Base-by-base conservation (phyloP, 2,329 filamentous ascomycete genomes). In the Colletotrichum orchidophilum region DNA sequence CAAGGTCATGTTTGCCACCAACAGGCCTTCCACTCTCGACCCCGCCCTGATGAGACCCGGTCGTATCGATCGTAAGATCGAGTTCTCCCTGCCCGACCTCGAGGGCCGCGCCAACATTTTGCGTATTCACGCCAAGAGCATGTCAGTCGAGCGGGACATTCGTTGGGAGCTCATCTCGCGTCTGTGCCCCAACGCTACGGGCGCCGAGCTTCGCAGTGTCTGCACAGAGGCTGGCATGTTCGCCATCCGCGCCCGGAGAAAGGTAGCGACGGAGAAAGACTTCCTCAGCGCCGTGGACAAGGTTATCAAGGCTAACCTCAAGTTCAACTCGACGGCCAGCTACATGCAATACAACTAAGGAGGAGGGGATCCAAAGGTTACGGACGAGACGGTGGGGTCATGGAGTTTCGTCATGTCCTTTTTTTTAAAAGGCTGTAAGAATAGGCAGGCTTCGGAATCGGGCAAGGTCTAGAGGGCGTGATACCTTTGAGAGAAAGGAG, bases 1-100 rank as follows among this genome's bases (percentile, higher is more conserved):
- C 88, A 98, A 98, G 85, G 96, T 98, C 83, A 98, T 98, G 96
- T 98, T 98, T 79, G 96, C 96, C 70, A 98, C 96, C 80, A 98
- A 98, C 88, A 89, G 96, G 81, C 96, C 96, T 3, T 97, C 95
- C 4, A 98, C 96, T 4, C 88, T 98, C 66, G 96, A 98, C 80
- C 96, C 96, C n/a, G 96, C 96, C 3, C 88, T 98, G 74, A 98
- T 98, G 95, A 90, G 96, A 85, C 96, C 96, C 12, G 96, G 96
- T 35, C 95, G 96, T 88, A 98, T 98, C 78, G 96, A 98, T 83
- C 91, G 96, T 78, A 99, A 99, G 89, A 99, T 99, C 77, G 96
- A 99, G 83, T 99, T 99, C 86, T 96, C 95, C 1, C 89, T 99
- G 27, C 96, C 96, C 27, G 96, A 99, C 81, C 94, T 98, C 76